Evolutionary conservation across 441 rosid species (phyloP), one percentile per base, ranked within the genome.

Genomic region (Croton setiger): DNA sequence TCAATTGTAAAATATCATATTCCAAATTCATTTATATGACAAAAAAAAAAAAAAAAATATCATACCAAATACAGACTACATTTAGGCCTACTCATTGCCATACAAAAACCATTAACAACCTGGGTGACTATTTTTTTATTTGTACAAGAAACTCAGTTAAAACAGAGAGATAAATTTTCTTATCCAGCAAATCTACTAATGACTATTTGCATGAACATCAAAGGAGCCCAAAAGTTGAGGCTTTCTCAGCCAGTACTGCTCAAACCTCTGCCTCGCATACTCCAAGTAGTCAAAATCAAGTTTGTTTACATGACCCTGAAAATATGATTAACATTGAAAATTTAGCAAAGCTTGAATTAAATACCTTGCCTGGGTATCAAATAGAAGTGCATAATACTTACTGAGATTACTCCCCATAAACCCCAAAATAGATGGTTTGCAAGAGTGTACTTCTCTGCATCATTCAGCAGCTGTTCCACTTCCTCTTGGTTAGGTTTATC

Each of bases 381-480:
- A 7, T 5, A 36, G 48, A 12, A 5, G 15, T 18, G 36, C 35
- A 53, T 57, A 49, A 27, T 62, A 27, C 88, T 0, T 78, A 94
- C 99, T 79, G 99, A 94, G 72, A 94, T 94, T 70, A 94, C 69
- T 76, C 99, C 99, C 99, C 99, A 94, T 75, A 92, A 74, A 54
- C 90, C 94, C 99, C 99, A 92, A 14, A 84, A 83, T n/a, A 94
- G 72, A 84, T 94, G 98, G 73, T 84, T 90, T 51, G 96, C 89
- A 41, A 92, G 88, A 66, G 86, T 90, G 82, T 81, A 92, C 60
- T 76, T 85, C 79, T 92, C 99, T 37, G 75, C 88, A 71, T 84
- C 87, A 10, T 45, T 58, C 45, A 85, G 57, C 12, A 94, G 78
- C 63, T 75, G 81, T 74, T 75, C 74, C 17, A 89, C 89, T 81